Evolutionary conservation across 768 basidiomycete species (phyloP).

Genomic region (Tephrocybe sp.): DNA sequence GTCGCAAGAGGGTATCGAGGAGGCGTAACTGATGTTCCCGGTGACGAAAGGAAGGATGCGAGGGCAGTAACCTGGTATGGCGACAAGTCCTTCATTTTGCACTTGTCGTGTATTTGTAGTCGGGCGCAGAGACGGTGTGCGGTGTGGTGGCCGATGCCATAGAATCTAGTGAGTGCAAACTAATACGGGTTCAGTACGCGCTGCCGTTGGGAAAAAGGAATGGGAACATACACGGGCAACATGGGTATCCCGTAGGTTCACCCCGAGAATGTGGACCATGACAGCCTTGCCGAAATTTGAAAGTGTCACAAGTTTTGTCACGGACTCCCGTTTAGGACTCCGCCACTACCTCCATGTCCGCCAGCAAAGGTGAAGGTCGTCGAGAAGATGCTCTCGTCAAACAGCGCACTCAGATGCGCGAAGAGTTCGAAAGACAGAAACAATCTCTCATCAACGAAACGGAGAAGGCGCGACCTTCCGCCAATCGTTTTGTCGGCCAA

Average conservation of each 20-base stretch:
- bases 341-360: slow-evolving; percentile 55
- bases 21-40: slow-evolving; percentile 69
- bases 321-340: slow-evolving; percentile 24
- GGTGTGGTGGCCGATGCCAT: slow-evolving; percentile 79
- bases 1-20: slow-evolving; percentile 68
- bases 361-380: slow-evolving; percentile 78
- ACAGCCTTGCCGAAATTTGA: slow-evolving; percentile 10
- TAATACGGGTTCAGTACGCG: slow-evolving; percentile 28
- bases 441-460: slow-evolving; percentile 84
- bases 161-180: slow-evolving; percentile 90
- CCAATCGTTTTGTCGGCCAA: slow-evolving; percentile 90
- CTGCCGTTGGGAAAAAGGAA: slow-evolving; percentile 33
- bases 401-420: slow-evolving; percentile 75
- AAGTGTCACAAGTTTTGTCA: slow-evolving; percentile 14
- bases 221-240: slow-evolving; percentile 72
- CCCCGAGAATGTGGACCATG: slow-evolving; percentile 90
- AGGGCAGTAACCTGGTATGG: slow-evolving; percentile 87
- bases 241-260: slow-evolving; percentile 75
- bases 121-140: slow-evolving; percentile 87
- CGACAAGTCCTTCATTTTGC: slow-evolving; percentile 79
- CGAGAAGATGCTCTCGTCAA: slow-evolving; percentile 85
- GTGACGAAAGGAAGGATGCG: slow-evolving; percentile 93
- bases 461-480: slow-evolving; percentile 86
- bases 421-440: slow-evolving; percentile 82
- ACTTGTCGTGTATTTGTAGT: slow-evolving; percentile 86